Evolutionary conservation across 805 yeast species (phyloP), one percentile per base, ranked within the genome.

Genomic region (Zygoascus bituminiphila): DNA sequence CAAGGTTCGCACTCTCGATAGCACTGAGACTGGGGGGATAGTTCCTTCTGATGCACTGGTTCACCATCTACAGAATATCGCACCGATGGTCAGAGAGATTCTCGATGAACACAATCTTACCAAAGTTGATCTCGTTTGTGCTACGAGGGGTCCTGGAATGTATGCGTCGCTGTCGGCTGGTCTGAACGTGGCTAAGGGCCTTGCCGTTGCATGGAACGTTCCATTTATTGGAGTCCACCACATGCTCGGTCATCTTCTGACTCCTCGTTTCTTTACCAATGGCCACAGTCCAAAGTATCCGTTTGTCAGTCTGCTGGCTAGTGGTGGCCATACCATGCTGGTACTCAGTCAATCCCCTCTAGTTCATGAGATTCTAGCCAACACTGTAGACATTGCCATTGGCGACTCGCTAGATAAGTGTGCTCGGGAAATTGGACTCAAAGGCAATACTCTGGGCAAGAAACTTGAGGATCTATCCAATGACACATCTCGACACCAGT

Each of bases 141-240:
- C 83, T 4, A 93, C 98, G 0, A 69, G 95, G 55, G 98, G 98
- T 0, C 98, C 98, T 0, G 98, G 98, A 0, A 88, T 93, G 96
- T 77, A 81, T 7, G 96, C 97, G 0, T 83, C 95, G 0, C 69
- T 93, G 12, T 75, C 87, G 8, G 82, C 87, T 0, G 94, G 97
- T 1, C 70, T 84, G 21, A 93, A 85, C 58, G 66, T 87, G 37
- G 95, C 95, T 0, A 84, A 87, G 57, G 98, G 98, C 0, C 68
- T 93, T 10, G 69, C 88, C 1, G 67, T 84, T 0, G 97, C 89
- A 0, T 84, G 88, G 83, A 63, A 75, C 12, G 75, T 70, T 5
- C 97, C 96, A 0, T 59, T 87, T 17, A 70, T 93, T 1, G 98
- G 97, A 0, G 96, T 91, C 0, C 95, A 93, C 62, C 98, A 93